Percentiles rank a stretch among this genome's conserved stretches.
Conservation (phyloP, 176 grass and related monocot genomes). For the Rhynchospora breviuscula region DNA sequence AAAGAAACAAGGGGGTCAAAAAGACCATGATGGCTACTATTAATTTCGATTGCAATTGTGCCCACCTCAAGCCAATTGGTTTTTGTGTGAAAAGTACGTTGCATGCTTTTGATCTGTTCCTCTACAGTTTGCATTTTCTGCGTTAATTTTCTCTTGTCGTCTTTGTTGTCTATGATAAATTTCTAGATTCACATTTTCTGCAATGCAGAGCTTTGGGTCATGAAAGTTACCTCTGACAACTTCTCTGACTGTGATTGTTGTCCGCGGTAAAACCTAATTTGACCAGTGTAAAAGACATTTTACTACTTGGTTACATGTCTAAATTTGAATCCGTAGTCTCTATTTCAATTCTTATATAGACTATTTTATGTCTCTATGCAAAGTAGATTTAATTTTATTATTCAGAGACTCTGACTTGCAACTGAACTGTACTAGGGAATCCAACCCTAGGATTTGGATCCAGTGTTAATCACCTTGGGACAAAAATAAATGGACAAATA, state of each 20-base stretch:
- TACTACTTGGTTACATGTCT: background rate
- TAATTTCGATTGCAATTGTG: background rate
- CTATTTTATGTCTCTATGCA: no score
- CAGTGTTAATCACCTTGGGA: no score
- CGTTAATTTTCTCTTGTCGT: background rate
- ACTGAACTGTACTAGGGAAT: no score
- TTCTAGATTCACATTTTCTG: conserved; percentile 16
- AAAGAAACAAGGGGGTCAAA: background rate
- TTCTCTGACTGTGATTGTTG: background rate
- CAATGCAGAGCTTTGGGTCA: conserved; percentile 1
- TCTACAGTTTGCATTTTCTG: conserved; percentile 1
- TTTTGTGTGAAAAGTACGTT: conserved; percentile 28
- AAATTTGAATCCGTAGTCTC: background rate
- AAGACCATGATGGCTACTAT: conserved; percentile 8
- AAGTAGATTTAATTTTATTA: no score
- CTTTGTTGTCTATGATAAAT: conserved; percentile 4
- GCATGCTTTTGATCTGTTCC: conserved; percentile 24
- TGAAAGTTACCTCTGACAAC: conserved; percentile 16
- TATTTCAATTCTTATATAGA: background rate
- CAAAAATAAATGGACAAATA: no score
- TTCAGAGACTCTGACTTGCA: no score
- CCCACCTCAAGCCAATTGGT: conserved; percentile 10
- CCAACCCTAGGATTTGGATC: no score
- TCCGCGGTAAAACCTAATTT: background rate
- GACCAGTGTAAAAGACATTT: background rate